These are phyloP conservation scores for Eutypella sp. DNA, from an alignment of 2,329 filamentous ascomycete genomes.

Conservation along the genomic window DNA sequence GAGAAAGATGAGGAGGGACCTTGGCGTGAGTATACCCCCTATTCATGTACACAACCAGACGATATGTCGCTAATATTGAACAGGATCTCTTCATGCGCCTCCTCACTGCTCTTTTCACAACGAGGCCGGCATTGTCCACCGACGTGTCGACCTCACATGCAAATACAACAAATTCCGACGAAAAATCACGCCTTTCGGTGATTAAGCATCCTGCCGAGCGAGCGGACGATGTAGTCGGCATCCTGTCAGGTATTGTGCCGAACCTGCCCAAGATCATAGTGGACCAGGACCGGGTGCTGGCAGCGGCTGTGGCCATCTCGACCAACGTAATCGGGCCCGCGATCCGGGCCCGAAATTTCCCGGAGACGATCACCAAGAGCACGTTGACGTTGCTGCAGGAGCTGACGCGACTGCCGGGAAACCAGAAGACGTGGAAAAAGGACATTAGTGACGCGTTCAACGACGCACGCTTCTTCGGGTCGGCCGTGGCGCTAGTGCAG, in stretches of 20 bases:
- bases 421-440: slow-evolving; percentile 88
- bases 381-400: slow-evolving; percentile 71
- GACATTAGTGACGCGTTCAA: slow-evolving; percentile 91
- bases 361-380: slow-evolving; percentile 71
- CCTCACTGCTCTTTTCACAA: slow-evolving; percentile 90
- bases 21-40: slow-evolving; percentile 59
- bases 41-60: background rate
- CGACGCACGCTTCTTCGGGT: slow-evolving; percentile 79
- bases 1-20: slow-evolving; percentile 81
- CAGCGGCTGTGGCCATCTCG: slow-evolving; percentile 75
- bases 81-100: slow-evolving; percentile 86
- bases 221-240: slow-evolving; percentile 71
- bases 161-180: slow-evolving; percentile 35
- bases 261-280: slow-evolving; percentile 78
- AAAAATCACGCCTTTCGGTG: slow-evolving; percentile 25
- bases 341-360: slow-evolving; percentile 80
- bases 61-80: slow-evolving; percentile 21
- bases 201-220: slow-evolving; percentile 38
- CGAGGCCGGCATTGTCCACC: slow-evolving; percentile 69
- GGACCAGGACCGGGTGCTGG: slow-evolving; percentile 76
- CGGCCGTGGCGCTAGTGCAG: slow-evolving; percentile 58
- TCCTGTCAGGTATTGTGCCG: slow-evolving; percentile 73
- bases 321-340: slow-evolving; percentile 76
- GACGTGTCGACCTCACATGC: slow-evolving; percentile 40
- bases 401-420: slow-evolving; percentile 70